These are phyloP conservation scores for Rhexocercosporidium sp. DNA, from an alignment of 2,329 filamentous ascomycete species.

Conservation along the genomic window DNA sequence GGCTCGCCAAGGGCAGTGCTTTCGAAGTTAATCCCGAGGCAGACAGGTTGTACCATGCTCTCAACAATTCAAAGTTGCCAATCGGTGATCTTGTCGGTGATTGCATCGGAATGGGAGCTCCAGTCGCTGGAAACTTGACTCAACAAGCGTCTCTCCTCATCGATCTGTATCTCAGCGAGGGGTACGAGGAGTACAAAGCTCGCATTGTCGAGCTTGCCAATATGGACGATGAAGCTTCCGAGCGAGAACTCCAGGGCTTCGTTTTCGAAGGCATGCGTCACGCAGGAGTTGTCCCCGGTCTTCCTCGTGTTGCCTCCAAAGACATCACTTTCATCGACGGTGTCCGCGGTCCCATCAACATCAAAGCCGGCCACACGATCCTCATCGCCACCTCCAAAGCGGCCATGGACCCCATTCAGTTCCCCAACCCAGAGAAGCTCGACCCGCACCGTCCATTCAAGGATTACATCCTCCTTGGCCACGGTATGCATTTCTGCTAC, in stretches of 20 bases:
- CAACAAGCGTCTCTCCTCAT: slow-evolving; percentile 59
- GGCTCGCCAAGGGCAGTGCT: slow-evolving; percentile 53
- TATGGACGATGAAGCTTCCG: slow-evolving; percentile 47
- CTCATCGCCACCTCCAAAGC: slow-evolving; percentile 51
- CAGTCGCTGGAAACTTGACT: slow-evolving; percentile 56
- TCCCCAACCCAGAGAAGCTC: slow-evolving; percentile 48
- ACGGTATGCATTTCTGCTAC: slow-evolving; percentile 49
- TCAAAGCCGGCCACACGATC: slow-evolving; percentile 51
- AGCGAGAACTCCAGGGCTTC: slow-evolving; percentile 56
- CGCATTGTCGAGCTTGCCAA: slow-evolving; percentile 56
- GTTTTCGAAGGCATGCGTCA: slow-evolving; percentile 61
- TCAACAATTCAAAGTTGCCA: slow-evolving; percentile 51
- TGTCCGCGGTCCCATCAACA: slow-evolving; percentile 50
- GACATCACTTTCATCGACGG: slow-evolving; percentile 52
- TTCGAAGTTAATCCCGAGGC: slow-evolving; percentile 56
- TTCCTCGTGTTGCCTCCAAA: slow-evolving; percentile 54
- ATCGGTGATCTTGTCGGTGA: slow-evolving; percentile 55
- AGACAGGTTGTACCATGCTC: slow-evolving; percentile 56
- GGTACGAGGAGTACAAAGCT: slow-evolving; percentile 55
- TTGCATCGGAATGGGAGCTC: slow-evolving; percentile 55
- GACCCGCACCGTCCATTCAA: slow-evolving; percentile 49
- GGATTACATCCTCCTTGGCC: slow-evolving; percentile 47
- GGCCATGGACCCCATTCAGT: slow-evolving; percentile 47
- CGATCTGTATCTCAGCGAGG: slow-evolving; percentile 55
- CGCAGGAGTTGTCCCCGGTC: slow-evolving; percentile 55